Evolutionary conservation across 371 early-diverging fungal genomes (phyloP).

Genomic region (Saksenaea vasiformis): DNA sequence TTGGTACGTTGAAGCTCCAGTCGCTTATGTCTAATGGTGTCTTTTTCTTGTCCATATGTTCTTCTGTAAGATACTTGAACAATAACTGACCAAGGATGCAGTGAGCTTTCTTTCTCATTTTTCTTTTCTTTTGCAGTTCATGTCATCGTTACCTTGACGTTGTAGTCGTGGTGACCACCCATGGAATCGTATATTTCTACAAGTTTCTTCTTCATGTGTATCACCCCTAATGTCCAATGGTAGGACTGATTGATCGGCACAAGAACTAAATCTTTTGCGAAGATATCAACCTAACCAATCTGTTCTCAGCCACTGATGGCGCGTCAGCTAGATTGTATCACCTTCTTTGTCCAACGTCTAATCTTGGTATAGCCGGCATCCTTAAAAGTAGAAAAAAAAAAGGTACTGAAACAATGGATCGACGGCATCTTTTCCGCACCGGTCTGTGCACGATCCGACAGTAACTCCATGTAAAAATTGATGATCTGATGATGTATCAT

Average conservation of each 20-base stretch:
- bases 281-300: constrained; percentile 67
- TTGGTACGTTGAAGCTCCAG: constrained; percentile 73
- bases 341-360: constrained; percentile 83
- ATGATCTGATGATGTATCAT: constrained; percentile 55
- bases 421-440: constrained; percentile 42
- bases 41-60: constrained; percentile 76
- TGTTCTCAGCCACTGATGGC: neutral
- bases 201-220: constrained; percentile 72
- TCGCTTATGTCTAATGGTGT: constrained; percentile 56
- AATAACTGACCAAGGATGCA: constrained; percentile 36
- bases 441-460: constrained; percentile 63
- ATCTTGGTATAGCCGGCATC: constrained; percentile 77
- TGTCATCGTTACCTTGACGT: constrained; percentile 45
- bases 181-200: constrained; percentile 90
- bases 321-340: constrained; percentile 13
- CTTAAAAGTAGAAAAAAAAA: constrained; percentile 78
- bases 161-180: constrained; percentile 57
- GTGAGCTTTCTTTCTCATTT: neutral
- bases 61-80: constrained; percentile 69
- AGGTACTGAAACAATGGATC: constrained; percentile 86
- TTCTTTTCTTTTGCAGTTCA: neutral
- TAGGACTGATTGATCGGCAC: constrained; percentile 87
- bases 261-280: constrained; percentile 76
- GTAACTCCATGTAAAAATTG: constrained; percentile 85
- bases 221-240: constrained; percentile 88